phyloP scores from a whole-genome alignment of 176 grass and related monocot genomes.

The Avena insularis region DNA sequence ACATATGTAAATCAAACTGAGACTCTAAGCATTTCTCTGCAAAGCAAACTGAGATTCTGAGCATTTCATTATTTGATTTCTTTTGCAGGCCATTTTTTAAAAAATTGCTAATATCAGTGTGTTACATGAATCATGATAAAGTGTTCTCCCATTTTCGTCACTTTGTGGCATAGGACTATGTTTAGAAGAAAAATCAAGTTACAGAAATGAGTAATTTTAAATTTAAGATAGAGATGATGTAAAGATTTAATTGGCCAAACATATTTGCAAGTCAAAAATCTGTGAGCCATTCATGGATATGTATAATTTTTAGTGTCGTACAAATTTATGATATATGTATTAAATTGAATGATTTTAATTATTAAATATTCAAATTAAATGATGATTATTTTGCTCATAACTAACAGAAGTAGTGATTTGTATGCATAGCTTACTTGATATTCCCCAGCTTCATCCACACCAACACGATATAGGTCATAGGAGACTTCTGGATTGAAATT shows the following conservation, averaged over 20 bases:
- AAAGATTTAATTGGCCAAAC: not conserved
- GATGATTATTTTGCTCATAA: constrained; percentile 11
- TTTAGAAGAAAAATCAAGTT: not conserved
- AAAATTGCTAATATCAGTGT: not conserved
- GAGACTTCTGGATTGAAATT: constrained; percentile 83
- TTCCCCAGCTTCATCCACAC: constrained; percentile 96
- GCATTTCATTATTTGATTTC: not conserved
- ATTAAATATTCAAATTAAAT: constrained; percentile 14
- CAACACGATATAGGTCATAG: constrained; percentile 62
- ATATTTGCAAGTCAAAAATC: constrained; percentile 1
- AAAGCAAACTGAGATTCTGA: constrained; percentile 21
- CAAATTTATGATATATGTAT: not conserved
- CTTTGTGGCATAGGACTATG: not conserved
- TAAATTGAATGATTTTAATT: constrained; percentile 4
- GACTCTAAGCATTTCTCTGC: constrained; percentile 13
- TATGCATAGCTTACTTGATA: constrained; percentile 61
- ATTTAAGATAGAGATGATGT: constrained; percentile 1
- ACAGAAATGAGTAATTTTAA: not conserved
- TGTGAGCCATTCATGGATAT: constrained; percentile 10
- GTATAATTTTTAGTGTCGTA: not conserved
- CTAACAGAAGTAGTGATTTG: not conserved
- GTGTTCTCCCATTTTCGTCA: not conserved
- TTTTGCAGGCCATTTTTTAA: not conserved
- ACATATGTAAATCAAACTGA: not conserved
- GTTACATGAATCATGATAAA: not conserved